Evolutionary conservation across 2,329 filamentous ascomycete species (phyloP), one percentile per base, ranked within the genome.

Genomic region (Drechslerella dactyloides): DNA sequence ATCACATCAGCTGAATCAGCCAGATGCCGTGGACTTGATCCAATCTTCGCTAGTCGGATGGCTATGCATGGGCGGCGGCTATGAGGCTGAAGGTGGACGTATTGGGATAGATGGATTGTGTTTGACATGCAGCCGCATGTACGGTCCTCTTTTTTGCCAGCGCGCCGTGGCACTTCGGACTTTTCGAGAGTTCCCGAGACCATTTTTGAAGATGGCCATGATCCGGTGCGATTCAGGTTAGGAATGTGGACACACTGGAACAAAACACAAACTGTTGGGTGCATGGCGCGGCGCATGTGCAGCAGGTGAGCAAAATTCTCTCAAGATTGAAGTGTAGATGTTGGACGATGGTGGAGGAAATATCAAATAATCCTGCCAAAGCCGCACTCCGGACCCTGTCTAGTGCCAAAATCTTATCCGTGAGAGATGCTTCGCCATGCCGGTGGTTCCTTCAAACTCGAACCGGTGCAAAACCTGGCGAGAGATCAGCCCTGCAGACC

Each of bases 101-200:
- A 51, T 55, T 23, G 19, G 44, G 15, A 21, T 2, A 8, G 27
- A 33, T 33, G 27, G 27, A 4, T 33, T 33, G 52, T 48, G 44
- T 57, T 58, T 69, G 57, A 62, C 59, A n/a, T 53, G 54, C 65
- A 63, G 58, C 54, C 65, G 65, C 65, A 59, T 70, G 55, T 46
- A 63, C 58, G 42, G 44, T 27, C 65, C 65, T 59, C 48, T 59
- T 70, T 70, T 37, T 42, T 11, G 59, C n/a, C 33, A 51, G 54
- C 35, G 23, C 53, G 46, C 48, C 63, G 55, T 66, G 33, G 48
- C 46, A 48, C 40, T 24, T 70, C 65, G 65, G 65, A n/a, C n/a
- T n/a, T n/a, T n/a, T n/a, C n/a, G n/a, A 46, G 19, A 30, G 24
- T 37, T 13, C 52, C 58, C n/a, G n/a, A n/a, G n/a, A n/a, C n/a